Base-by-base conservation (phyloP, 305 asterid species). In the Caryopteris hybrid region DNA sequence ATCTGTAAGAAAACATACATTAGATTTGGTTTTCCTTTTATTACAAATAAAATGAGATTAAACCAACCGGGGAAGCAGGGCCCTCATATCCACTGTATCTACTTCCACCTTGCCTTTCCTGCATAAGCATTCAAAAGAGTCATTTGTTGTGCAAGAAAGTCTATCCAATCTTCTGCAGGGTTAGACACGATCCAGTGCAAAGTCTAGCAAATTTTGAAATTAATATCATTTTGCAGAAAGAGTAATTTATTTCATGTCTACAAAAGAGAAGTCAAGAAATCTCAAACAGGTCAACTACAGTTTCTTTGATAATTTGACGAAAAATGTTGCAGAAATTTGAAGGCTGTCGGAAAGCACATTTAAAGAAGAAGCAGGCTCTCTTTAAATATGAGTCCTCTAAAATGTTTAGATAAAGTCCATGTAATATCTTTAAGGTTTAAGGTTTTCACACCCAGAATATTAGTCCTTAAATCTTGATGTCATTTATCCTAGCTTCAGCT, bases 51-150 rank as follows among this genome's bases (percentile, higher is more conserved):
- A 73, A 14, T 21, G 27, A 55, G 22, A 61, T 2, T 23, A 47
- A 68, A 73, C 74, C 69, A 38, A 93, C 96, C 81, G 92, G 95
- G 42, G 99, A 93, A 70, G 77, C 80, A 78, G 76, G 81, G 60
- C 83, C 91, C 80, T 86, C 96, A 52, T 81, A 82, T 43, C 85
- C 76, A 66, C 78, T 81, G 60, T 78, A 85, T 88, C 84, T 81
- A 73, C 84, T 84, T 80, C 88, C 95, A 68, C 92, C 82, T 21
- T 88, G 50, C 68, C 73, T 80, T 74, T 84, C 99, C 97, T 91
- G 87, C 83, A 81, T 38, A 73, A 68, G 62, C 56, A 81, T 71
- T 67, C 48, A 78, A 71, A 69, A 62, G 66, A 64, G 72, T 73
- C 61, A 74, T 36, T 61, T 68, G 22, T 57, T 48, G 55, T 64